Percentiles rank a stretch among this genome's conserved stretches.
Evolutionary conservation across 257 asterid species (phyloP).

Genomic region (Mitragyna speciosa): DNA sequence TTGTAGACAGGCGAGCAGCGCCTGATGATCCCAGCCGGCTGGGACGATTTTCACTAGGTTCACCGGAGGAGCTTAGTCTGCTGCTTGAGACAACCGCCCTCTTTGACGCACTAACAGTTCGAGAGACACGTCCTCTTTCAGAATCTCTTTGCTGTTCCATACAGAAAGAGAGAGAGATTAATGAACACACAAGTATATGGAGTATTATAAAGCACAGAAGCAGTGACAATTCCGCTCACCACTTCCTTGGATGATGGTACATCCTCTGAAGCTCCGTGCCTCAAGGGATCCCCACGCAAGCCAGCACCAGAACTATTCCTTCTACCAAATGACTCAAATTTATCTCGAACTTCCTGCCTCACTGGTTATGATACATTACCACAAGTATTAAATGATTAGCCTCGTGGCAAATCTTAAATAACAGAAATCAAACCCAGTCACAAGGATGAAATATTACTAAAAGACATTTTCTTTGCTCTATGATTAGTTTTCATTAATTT

Average conservation of each 20-base stretch:
- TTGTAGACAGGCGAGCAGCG: constrained; percentile 48
- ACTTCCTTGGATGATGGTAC: constrained; percentile 61
- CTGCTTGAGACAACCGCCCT: constrained; percentile 61
- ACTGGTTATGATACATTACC: constrained; percentile 28
- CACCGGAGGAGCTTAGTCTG: constrained; percentile 77
- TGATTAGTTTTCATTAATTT: not conserved
- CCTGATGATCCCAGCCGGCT: constrained; percentile 58
- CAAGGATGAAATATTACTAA: not conserved
- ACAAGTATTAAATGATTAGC: constrained; percentile 1
- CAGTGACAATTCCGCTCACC: constrained; percentile 37
- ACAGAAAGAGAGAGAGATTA: not conserved
- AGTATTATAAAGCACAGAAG: not conserved
- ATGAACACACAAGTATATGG: not conserved
- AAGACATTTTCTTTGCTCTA: not conserved
- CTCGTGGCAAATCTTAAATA: not conserved
- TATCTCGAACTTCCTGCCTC: constrained; percentile 66
- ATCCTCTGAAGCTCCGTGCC: constrained; percentile 58
- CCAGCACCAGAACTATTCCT: constrained; percentile 54
- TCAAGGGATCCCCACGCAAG: constrained; percentile 55
- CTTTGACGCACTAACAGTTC: constrained; percentile 63
- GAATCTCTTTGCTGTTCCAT: constrained; percentile 55
- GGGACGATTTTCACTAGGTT: constrained; percentile 52
- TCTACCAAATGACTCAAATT: constrained; percentile 56
- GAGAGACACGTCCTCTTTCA: constrained; percentile 56
- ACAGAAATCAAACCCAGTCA: not conserved